Evolutionary conservation across 768 basidiomycete species (phyloP).

Genomic region (Coprinopsis strossmayeri): DNA sequence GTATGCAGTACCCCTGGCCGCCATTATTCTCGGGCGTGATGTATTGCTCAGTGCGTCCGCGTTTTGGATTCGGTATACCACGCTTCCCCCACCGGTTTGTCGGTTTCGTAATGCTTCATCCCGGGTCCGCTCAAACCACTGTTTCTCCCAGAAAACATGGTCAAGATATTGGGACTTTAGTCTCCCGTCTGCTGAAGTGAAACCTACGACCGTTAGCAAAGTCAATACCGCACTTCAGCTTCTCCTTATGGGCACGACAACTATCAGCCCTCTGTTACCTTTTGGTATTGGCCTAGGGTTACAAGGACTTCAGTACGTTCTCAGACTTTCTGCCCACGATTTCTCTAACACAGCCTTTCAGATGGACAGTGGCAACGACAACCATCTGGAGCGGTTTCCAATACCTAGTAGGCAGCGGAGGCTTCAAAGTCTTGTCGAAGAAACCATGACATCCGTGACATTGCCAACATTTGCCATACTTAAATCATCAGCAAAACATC

Average conservation of each 20-base stretch:
- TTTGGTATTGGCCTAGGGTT: slow-evolving; percentile 49
- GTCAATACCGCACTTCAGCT: slow-evolving; percentile 92
- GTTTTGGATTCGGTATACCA: slow-evolving; percentile 89
- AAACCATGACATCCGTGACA: no score
- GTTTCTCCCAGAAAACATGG: slow-evolving; percentile 70
- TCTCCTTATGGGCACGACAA: slow-evolving; percentile 83
- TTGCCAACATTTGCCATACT: background rate
- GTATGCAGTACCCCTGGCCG: slow-evolving; percentile 70
- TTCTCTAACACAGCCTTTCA: slow-evolving; percentile 23
- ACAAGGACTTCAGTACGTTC: slow-evolving; percentile 67
- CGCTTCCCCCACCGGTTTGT: slow-evolving; percentile 80
- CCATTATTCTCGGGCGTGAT: slow-evolving; percentile 86
- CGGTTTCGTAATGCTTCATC: background rate
- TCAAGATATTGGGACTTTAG: slow-evolving; percentile 94
- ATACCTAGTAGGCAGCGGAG: slow-evolving; percentile 35
- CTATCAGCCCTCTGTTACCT: slow-evolving; percentile 74
- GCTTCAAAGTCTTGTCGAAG: slow-evolving; percentile 20
- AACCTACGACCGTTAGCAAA: slow-evolving; percentile 92
- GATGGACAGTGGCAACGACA: slow-evolving; percentile 82
- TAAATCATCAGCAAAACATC: background rate
- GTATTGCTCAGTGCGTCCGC: slow-evolving; percentile 80
- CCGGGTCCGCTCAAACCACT: background rate
- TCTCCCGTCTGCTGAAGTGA: slow-evolving; percentile 91
- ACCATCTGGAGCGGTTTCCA: slow-evolving; percentile 90
- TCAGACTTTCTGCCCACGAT: background rate